Evolutionary conservation across 768 basidiomycete genomes (phyloP), one percentile per base, ranked within the genome.

Genomic region (Glaciozyma antarctica): DNA sequence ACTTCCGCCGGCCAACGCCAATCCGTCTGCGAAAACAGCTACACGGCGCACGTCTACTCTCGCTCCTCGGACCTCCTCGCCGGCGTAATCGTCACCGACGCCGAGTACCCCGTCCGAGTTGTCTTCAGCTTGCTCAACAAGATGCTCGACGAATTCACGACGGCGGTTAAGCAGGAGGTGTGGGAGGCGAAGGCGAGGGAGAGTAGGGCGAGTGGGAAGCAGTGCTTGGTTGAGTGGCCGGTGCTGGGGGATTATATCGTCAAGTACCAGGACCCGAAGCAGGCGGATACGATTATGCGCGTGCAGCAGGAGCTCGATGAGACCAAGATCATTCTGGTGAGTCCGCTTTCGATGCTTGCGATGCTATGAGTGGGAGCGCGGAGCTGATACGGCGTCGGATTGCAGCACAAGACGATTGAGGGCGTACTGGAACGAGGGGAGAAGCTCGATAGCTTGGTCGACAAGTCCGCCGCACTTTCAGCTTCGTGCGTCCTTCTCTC

Each of bases 231-330:
- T 75, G 85, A 82, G 57, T 97, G 87, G 82, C 85, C 85, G 54
- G 86, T 84, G 73, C 83, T 87, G 74, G 80, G 83, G 53, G 81
- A 80, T 8, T 97, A 91, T 76, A 78, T 97, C 51, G 80, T 84
- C 75, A 94, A 91, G 78, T 98, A 95, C 76, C 94, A 99, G 78
- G 94, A 99, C 77, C 94, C 94, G 15, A 83, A 85, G 70, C 91
- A 97, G 78, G 94, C 94, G 9, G 94, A 99, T 79, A 87, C 89
- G 24, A 97, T 99, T 75, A 94, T 98, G 93, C 84, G 86, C 70
- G 95, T 99, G 17, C 95, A 99, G 77, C 88, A 91, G 75, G 95
- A 99, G 76, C 78, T 99, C 60, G 95, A 99, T 76, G 95, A 99
- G 80, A 98, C 95, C 5, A 99, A 99, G 86, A 94, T 99, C 71